phyloP scores from a whole-genome alignment of 345 rosid species.

The Salix dunnii region DNA sequence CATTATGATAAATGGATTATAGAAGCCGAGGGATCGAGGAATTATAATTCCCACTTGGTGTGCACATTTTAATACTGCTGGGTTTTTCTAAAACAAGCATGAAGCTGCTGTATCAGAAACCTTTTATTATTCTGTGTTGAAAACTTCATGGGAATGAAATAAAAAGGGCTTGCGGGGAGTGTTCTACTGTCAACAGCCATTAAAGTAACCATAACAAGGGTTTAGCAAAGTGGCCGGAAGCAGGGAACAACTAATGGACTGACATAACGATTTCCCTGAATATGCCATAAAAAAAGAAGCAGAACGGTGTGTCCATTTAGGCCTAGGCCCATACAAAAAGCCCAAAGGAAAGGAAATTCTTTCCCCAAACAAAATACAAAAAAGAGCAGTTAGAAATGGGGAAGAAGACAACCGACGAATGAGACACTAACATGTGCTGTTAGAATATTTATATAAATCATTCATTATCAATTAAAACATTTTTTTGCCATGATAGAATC shows the following conservation, averaged over 20 bases:
- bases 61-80: not conserved
- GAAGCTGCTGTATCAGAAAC: not conserved
- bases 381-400: no score
- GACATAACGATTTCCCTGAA: not conserved
- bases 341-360: no score
- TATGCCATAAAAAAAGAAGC: no score
- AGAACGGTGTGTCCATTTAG: no score
- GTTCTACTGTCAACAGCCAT: not conserved
- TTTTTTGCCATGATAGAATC: no score
- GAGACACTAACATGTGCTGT: no score
- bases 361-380: no score
- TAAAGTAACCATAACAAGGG: not conserved
- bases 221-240: not conserved
- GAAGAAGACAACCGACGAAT: no score
- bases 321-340: no score
- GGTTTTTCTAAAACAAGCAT: not conserved
- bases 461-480: no score
- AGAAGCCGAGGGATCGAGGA: not conserved
- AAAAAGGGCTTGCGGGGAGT: not conserved
- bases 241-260: not conserved
- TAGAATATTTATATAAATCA: no score
- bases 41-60: not conserved
- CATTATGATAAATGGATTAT: not conserved
- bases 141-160: not conserved
- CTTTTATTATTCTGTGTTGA: not conserved